phyloP scores from a whole-genome alignment of 352 stramenopile species.

The Lagenidium giganteum region DNA sequence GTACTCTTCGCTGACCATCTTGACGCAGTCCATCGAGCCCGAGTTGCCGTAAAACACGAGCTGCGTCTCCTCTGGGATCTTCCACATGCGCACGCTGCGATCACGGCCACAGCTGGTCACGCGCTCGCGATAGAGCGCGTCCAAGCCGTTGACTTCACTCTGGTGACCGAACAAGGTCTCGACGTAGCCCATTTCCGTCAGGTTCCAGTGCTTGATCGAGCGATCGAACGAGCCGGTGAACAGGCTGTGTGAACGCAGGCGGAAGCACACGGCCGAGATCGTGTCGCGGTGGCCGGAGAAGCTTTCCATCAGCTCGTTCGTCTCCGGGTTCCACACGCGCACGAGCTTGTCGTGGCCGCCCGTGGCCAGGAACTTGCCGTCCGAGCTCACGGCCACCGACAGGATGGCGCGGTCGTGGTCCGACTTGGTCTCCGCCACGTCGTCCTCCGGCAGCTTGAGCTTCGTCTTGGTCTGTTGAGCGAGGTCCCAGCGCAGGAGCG shows the following conservation, averaged over 20 bases:
- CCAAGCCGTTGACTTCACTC: conserved; percentile 86
- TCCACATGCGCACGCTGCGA: conserved; percentile 92
- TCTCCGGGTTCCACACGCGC: conserved; percentile 83
- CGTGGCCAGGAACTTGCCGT: conserved; percentile 89
- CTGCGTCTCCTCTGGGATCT: conserved; percentile 94
- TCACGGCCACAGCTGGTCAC: conserved; percentile 89
- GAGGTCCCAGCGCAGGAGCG: conserved; percentile 87
- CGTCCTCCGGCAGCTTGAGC: conserved; percentile 53
- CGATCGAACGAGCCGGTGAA: conserved; percentile 92
- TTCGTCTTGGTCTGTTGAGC: conserved; percentile 71
- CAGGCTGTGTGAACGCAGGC: conserved; percentile 82
- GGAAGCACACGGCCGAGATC: conserved; percentile 85
- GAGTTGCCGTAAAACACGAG: conserved; percentile 91
- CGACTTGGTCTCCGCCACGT: conserved; percentile 53
- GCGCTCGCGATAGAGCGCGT: conserved; percentile 88
- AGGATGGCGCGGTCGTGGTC: conserved; percentile 82
- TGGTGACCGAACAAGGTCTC: conserved; percentile 95
- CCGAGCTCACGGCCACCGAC: conserved; percentile 84
- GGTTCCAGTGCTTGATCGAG: conserved; percentile 94
- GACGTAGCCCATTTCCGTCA: conserved; percentile 94
- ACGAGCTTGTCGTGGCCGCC: conserved; percentile 90
- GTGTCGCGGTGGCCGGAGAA: conserved; percentile 89
- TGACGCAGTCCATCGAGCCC: conserved; percentile 89
- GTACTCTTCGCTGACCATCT: conserved; percentile 90
- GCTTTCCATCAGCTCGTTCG: conserved; percentile 75